Conservation (phyloP, 257 asterid species). For the Petunia secreta region DNA sequence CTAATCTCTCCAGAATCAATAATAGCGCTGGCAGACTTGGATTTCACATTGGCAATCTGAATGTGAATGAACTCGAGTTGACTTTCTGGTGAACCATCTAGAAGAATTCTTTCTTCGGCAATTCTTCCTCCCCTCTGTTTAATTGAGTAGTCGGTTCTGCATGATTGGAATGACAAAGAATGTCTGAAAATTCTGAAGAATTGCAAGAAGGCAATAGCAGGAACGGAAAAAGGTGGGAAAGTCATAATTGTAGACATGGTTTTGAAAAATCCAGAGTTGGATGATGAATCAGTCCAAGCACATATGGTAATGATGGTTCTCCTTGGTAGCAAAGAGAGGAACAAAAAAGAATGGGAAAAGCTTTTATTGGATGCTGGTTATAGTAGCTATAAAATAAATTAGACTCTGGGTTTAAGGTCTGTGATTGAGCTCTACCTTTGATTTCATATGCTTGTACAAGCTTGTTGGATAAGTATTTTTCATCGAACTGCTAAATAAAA, state of each 20-base stretch:
- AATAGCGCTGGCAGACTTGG: no score
- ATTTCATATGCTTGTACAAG: neutral
- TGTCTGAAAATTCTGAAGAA: slow-evolving; percentile 29
- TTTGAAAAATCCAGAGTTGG: neutral
- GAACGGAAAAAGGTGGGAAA: slow-evolving; percentile 29
- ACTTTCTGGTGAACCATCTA: no score
- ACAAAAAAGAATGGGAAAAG: slow-evolving; percentile 23
- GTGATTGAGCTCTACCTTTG: slow-evolving; percentile 17
- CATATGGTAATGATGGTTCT: slow-evolving; percentile 27
- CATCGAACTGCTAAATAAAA: no score
- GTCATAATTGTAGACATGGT: slow-evolving; percentile 34
- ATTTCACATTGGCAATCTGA: no score
- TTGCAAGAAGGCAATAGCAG: slow-evolving; percentile 29
- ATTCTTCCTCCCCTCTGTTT: neutral
- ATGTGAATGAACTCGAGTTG: no score
- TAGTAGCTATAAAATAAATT: slow-evolving; percentile 7
- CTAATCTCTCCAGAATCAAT: no score
- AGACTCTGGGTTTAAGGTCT: slow-evolving; percentile 16
- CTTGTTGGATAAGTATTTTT: no score
- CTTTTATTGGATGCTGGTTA: slow-evolving; percentile 20
- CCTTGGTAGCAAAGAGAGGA: slow-evolving; percentile 28
- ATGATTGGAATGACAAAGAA: slow-evolving; percentile 39
- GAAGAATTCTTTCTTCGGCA: no score
- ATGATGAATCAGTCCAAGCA: neutral
- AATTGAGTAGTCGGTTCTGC: slow-evolving; percentile 34